These are phyloP conservation scores for Eutrema yunnanense DNA, from an alignment of 345 rosid species.

Conservation along the genomic window DNA sequence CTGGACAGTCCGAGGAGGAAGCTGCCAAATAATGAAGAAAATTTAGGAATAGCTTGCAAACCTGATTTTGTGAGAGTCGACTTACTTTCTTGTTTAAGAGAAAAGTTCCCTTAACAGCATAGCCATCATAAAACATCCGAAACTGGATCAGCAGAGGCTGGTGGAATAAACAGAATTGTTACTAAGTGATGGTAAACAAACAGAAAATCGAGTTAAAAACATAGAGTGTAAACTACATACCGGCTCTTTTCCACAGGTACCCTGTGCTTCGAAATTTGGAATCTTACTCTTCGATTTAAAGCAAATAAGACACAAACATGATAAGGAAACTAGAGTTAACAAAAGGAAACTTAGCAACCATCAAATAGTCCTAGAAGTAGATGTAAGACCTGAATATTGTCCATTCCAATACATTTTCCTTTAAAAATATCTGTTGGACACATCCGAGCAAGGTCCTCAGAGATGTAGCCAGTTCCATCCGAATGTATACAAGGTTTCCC, in stretches of 20 bases:
- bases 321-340: neutral
- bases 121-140: constrained; percentile 62
- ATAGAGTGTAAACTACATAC: constrained; percentile 21
- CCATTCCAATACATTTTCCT: constrained; percentile 19
- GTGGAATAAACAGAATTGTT: neutral
- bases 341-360: neutral
- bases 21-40: constrained; percentile 31
- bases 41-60: neutral
- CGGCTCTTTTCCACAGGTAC: constrained; percentile 20
- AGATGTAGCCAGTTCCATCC: constrained; percentile 84
- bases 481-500: constrained; percentile 42
- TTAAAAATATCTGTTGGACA: constrained; percentile 42
- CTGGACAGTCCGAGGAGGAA: constrained; percentile 41
- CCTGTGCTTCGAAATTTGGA: neutral
- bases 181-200: neutral
- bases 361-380: neutral
- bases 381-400: neutral
- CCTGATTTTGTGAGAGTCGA: neutral
- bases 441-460: constrained; percentile 62
- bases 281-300: neutral
- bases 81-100: constrained; percentile 61
- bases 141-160: constrained; percentile 80
- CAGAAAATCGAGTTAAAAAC: neutral
- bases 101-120: constrained; percentile 73
- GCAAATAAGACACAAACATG: neutral